Base-by-base conservation (phyloP, 257 asterid species). In the Perilla frutescens region DNA sequence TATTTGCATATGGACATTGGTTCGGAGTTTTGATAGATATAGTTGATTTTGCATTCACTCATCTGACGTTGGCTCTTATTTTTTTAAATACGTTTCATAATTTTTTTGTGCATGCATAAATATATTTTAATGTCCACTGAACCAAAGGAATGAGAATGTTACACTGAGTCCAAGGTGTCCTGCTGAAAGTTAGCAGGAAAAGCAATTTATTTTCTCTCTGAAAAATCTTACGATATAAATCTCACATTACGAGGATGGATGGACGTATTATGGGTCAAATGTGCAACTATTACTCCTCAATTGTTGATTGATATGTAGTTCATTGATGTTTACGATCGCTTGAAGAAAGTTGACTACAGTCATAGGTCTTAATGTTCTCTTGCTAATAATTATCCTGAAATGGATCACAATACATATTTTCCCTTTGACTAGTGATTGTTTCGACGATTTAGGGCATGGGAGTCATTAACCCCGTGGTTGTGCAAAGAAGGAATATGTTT, bases 61-160 rank as follows among this genome's bases (percentile, higher is more conserved):
- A 40, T 62, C 34, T 14, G 4, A 40, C 8, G 2, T 60, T 20
- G 44, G 0, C 13, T 7, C 13, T 62, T 14, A 8, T 9, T 41
- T 62, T 14, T 40, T 37, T 41, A 1, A 3, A 15, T 62, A 11
- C 9, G 14, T 40, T 29, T 12, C 43, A 8, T 45, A 0, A 12
- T 59, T 10, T 7, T 40, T n/a, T 62, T 40, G 7, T 31, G 41
- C 39, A 26, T 47, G 39, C 20, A 29, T 47, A 7, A 53, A 3
- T 65, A 12, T 65, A 45, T 47, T 65, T 65, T 47, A 65, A 65
- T 47, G 71, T 47, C 31, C 26, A 7, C 12, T 6, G 57, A 39
- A 61, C 49, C 20, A 65, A 31, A 11, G 31, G 59, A 54, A 32
- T 12, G 31, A 29, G 26, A 44, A 66, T 31, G 11, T 64, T 45